Base-by-base conservation (phyloP, 1,284 basidiomycete genomes). In the Ustilago lituana region DNA sequence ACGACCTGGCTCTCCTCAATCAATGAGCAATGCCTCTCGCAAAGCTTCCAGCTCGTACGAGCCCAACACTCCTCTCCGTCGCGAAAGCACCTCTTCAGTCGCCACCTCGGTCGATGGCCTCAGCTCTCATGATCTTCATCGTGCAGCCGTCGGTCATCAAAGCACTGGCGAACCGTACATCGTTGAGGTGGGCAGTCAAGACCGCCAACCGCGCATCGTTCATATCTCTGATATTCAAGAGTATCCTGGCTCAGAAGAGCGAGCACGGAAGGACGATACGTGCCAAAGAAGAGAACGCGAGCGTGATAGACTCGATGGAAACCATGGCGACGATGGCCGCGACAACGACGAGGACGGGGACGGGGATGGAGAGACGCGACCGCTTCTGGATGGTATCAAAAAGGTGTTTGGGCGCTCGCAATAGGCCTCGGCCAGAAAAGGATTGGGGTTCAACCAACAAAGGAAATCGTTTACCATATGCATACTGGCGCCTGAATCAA, bases 111-210 rank as follows among this genome's bases (percentile, higher is more conserved):
- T 41, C 14, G 60, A 57, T 17, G 73, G 61, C 7, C 11, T 47
- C 22, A 49, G 53, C 47, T 57, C 53, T 22, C 47, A 65, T 12
- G 71, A 65, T 24, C 23, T 53, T 24, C 57, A 62, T 41, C 57
- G 62, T 6, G 54, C 52, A 5, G 48, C 49, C 20, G 15, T 65
- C 23, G 45, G 53, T 43, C 39, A 50, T 31, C 50, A 57, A 33
- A 47, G 47, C 41, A 22, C 33, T 20, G 57, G 33, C 27, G 73
- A 68, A 27, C 76, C 76, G 1, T 78, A 62, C 55, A 78, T 78
- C 38, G 74, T 78, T 38, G 76, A 78, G 43, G 70, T 74, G n/a
- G 70, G 66, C 32, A 63, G 70, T 29, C 51, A 71, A 31, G 65
- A 68, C 20, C 51, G 48, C n/a, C 31, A 43, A 7, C 60, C 60